Evolutionary conservation across 352 stramenopile species (phyloP), one percentile per base, ranked within the genome.

Genomic region (Hyaloperonospora arabidopsidis): DNA sequence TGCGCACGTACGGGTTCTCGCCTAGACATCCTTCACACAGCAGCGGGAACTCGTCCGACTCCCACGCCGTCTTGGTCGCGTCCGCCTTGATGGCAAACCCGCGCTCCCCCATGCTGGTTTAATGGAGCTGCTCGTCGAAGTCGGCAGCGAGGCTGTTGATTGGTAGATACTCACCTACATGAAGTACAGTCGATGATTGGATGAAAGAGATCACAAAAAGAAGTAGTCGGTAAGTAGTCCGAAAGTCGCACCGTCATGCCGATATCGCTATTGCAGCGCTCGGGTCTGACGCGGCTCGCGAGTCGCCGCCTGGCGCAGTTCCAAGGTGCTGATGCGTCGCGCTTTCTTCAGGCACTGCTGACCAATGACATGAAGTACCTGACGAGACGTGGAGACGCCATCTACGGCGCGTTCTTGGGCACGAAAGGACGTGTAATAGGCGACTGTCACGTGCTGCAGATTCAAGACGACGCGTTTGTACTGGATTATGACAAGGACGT

Each of bases 1-100:
- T 99, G 52, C 97, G 93, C 52, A 99, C 90, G 76, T 99, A 99
- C 45, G 96, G 95, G 62, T 99, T 99, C 64, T 99, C 95, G 38
- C 97, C 97, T 25, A 99, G 84, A 70, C 97, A 99, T 17, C 88
- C 97, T 76, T 99, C 96, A 63, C 97, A 99, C 2, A 98, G 82
- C 52, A 98, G 81, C 51, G 96, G 96, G 71, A 99, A 99, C 63
- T 98, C 96, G 23, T 97, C 94, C 50, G 96, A 86, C 72, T 96
- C 79, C 86, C 84, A 93, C 53, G 66, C 68, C 34, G 86, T 79
- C 83, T 94, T 93, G 68, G 73, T 87, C 57, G 68, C 65, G 68
- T 95, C 82, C 45, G 82, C 72, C 78, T 96, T 94, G 70, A 94
- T 93, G 18, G 61, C 82, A 52, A 95, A 84, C 17, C 84, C 84